Conservation (phyloP, 192 early-diverging fungal genomes). For the Coemansia guatemalensis region DNA sequence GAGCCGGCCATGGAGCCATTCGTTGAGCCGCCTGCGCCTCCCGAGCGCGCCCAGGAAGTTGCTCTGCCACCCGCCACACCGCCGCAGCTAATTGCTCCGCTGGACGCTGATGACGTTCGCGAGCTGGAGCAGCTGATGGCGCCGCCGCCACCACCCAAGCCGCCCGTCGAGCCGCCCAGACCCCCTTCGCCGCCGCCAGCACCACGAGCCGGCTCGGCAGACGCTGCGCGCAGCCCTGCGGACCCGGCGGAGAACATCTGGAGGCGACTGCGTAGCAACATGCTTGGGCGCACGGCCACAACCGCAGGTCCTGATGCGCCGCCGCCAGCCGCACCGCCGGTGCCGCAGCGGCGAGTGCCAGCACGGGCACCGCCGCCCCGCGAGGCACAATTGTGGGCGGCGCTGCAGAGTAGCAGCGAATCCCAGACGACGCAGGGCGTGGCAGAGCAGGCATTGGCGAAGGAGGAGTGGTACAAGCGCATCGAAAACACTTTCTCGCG, state of each 20-base stretch:
- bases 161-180: slow-evolving; percentile 3
- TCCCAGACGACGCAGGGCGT: slow-evolving; percentile 8
- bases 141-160: neutral
- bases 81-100: slow-evolving; percentile 25
- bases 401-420: slow-evolving; percentile 1
- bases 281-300: slow-evolving; percentile 40
- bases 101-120: slow-evolving; percentile 41
- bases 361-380: slow-evolving; percentile 1
- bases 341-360: neutral
- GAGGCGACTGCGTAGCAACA: slow-evolving; percentile 45
- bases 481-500: slow-evolving; percentile 24
- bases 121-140: slow-evolving; percentile 50
- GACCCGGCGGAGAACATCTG: slow-evolving; percentile 39
- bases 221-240: slow-evolving; percentile 11
- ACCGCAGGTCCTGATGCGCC: neutral
- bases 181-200: slow-evolving; percentile 16
- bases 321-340: neutral
- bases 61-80: neutral
- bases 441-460: slow-evolving; percentile 18
- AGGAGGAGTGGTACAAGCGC: slow-evolving; percentile 28
- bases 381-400: slow-evolving; percentile 7
- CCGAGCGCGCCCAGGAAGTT: neutral
- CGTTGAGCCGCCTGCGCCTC: neutral
- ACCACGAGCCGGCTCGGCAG: neutral
- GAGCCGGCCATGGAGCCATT: no score